A percentile compares a stretch with the other conserved stretches of the same genome.
Evolutionary conservation across 495 filamentous ascomycete species (phyloP).

Genomic region (Aspergillus indologenus): DNA sequence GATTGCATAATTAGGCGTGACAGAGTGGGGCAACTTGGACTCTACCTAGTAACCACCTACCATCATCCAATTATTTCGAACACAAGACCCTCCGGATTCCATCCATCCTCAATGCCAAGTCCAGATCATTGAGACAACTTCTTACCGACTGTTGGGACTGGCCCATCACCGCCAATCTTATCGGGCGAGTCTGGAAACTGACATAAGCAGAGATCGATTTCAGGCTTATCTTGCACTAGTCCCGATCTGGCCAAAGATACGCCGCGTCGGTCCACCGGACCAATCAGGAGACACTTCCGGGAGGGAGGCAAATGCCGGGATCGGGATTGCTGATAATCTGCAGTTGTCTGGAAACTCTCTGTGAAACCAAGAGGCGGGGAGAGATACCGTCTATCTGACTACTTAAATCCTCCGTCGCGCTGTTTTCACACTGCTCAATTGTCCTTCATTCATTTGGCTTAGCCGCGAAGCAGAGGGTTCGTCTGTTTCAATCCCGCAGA

Average conservation of each 20-base stretch:
- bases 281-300: not conserved
- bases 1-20: no score
- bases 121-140: no score
- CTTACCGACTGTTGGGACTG: not conserved
- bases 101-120: no score
- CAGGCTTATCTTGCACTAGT: not conserved
- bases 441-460: not conserved
- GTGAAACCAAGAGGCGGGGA: no score
- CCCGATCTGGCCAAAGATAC: not conserved
- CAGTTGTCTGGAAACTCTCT: no score
- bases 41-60: no score
- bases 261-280: not conserved
- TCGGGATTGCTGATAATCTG: not conserved
- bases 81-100: no score
- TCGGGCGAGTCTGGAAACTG: not conserved
- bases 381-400: not conserved
- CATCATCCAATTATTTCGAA: no score
- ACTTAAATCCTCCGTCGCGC: not conserved
- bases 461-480: no score
- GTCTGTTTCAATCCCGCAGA: not conserved
- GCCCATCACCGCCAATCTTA: not conserved
- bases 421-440: conserved; percentile 2
- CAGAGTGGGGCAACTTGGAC: no score
- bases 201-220: not conserved
- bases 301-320: not conserved